phyloP scores from a whole-genome alignment of 2,329 filamentous ascomycete species.

The Diplodia intermedia region DNA sequence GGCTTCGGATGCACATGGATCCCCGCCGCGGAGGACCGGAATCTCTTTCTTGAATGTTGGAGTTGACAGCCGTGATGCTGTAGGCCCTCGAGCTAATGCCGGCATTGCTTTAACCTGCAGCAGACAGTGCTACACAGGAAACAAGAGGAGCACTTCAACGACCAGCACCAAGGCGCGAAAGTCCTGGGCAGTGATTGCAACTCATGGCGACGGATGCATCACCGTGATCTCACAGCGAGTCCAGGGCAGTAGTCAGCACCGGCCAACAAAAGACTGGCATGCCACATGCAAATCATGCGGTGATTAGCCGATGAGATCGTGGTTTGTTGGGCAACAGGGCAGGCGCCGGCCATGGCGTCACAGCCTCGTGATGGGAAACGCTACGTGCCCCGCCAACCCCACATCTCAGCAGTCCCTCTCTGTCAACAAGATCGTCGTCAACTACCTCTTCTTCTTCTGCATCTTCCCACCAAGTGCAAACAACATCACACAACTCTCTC shows the following conservation, averaged over 20 bases:
- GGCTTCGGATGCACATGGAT: background rate
- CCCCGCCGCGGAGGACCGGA: background rate
- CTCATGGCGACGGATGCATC: too few species aligned
- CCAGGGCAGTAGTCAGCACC: background rate
- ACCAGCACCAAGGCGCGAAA: background rate
- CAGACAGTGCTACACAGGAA: background rate
- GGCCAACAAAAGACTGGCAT: background rate
- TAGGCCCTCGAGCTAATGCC: background rate
- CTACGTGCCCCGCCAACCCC: conserved; percentile 27
- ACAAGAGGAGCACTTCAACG: background rate
- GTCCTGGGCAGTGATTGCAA: too few species aligned
- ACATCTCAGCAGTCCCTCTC: conserved; percentile 3
- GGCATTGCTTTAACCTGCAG: background rate
- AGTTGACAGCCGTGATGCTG: background rate
- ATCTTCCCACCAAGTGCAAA: background rate
- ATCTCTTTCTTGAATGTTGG: background rate
- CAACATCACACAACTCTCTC: background rate
- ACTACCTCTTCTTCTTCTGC: conserved; percentile 2
- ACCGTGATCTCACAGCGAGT: too few species aligned
- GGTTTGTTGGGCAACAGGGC: conserved; percentile 25
- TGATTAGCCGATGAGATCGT: conserved; percentile 11
- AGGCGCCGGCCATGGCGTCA: conserved; percentile 24
- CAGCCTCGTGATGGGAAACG: conserved; percentile 21
- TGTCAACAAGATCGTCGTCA: background rate
- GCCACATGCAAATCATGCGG: conserved; percentile 26